phyloP scores from a whole-genome alignment of 306 rosid genomes.

The Sindora glabra region DNA sequence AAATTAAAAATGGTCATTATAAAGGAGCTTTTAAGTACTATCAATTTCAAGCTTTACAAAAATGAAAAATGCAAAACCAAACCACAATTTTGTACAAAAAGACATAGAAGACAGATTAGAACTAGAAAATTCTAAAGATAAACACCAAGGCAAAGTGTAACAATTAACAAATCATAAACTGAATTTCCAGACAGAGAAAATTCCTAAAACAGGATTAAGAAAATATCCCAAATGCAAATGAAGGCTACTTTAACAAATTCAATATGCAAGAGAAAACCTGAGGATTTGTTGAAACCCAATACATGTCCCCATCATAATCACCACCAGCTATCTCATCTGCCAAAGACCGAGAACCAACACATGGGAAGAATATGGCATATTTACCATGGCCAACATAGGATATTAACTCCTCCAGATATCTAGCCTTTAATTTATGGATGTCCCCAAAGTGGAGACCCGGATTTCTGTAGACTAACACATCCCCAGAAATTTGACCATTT shows the following conservation, averaged over 20 bases:
- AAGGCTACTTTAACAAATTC: neutral
- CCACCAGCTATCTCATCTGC: conserved; percentile 87
- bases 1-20: conserved; percentile 9
- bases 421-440: conserved; percentile 58
- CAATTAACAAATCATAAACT: no score
- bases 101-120: neutral
- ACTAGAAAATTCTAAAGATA: no score
- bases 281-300: conserved; percentile 69
- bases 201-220: neutral
- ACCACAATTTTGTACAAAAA: conserved; percentile 5
- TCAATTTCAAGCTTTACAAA: neutral
- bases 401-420: conserved; percentile 30
- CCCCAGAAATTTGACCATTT: conserved; percentile 56
- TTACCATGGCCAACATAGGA: conserved; percentile 54
- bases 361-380: conserved; percentile 71
- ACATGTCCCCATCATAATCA: conserved; percentile 87
- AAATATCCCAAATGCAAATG: neutral
- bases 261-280: conserved; percentile 31
- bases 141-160: no score
- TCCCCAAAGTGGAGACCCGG: conserved; percentile 89
- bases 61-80: neutral
- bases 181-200: neutral
- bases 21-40: neutral
- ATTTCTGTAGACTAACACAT: conserved; percentile 68
- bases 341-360: conserved; percentile 67